Percentiles rank a stretch among this genome's conserved stretches.
Conservation (phyloP, 495 filamentous ascomycete genomes). For the Aspergillus sparsus region DNA sequence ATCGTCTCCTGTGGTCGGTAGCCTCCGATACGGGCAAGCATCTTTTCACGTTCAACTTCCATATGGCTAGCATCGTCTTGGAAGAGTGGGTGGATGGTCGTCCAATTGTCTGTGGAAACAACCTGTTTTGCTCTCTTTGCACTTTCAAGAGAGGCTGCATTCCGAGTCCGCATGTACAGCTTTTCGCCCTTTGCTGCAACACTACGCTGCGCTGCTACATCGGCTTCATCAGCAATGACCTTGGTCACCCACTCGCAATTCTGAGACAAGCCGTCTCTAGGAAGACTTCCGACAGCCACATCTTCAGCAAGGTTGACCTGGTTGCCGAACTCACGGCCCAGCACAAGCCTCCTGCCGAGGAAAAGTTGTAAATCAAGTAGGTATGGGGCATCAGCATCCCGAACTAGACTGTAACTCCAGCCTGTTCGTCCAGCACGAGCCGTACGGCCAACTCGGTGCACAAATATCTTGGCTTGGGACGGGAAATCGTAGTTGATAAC, state of each 20-base stretch:
- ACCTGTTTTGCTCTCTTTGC: conserved; percentile 81
- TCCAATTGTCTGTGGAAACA: conserved; percentile 66
- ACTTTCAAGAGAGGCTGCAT: conserved; percentile 82
- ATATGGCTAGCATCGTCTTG: conserved; percentile 59
- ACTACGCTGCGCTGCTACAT: conserved; percentile 65
- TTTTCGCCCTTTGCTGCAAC: conserved; percentile 90
- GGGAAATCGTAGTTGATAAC: conserved; percentile 99
- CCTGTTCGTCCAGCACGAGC: conserved; percentile 88
- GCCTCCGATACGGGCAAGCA: conserved; percentile 80
- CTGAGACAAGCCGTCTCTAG: conserved; percentile 68
- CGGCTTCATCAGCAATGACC: conserved; percentile 69
- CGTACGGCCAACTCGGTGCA: conserved; percentile 94
- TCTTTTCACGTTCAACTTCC: conserved; percentile 73
- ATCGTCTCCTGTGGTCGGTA: conserved; percentile 91
- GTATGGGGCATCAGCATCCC: conserved; percentile 83
- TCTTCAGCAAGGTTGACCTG: conserved; percentile 72
- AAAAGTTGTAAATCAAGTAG: conserved; percentile 95
- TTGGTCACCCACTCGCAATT: conserved; percentile 78
- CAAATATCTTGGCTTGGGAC: conserved; percentile 92
- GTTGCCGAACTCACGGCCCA: conserved; percentile 58
- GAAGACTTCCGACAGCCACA: conserved; percentile 72
- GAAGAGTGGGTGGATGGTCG: conserved; percentile 73
- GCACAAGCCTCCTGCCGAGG: conserved; percentile 73
- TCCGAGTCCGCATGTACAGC: conserved; percentile 84
- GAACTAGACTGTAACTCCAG: conserved; percentile 92